Evolutionary conservation across 2,329 filamentous ascomycete genomes (phyloP).

Genomic region (Penicillium crustosum): DNA sequence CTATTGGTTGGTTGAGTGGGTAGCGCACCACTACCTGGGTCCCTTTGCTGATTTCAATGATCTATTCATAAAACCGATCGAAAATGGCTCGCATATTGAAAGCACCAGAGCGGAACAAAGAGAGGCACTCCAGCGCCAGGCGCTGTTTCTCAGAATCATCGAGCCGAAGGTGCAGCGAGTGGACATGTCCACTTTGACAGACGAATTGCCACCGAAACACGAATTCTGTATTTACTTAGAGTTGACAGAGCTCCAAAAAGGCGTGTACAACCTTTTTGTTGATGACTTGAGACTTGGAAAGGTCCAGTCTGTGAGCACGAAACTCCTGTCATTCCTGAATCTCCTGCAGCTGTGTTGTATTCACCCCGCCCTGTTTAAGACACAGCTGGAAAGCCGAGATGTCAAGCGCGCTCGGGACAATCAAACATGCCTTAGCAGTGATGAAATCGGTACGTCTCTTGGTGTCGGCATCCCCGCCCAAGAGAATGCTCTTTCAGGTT

Average conservation of each 20-base stretch:
- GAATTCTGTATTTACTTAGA: constrained; percentile 80
- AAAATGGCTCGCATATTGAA: constrained; percentile 67
- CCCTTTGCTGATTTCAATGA: constrained; percentile 64
- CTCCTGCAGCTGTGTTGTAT: constrained; percentile 57
- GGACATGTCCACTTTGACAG: constrained; percentile 66
- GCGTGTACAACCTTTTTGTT: constrained; percentile 59
- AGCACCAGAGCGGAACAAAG: constrained; percentile 59
- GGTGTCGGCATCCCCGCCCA: constrained; percentile 3
- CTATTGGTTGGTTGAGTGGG: constrained; percentile 84
- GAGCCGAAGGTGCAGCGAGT: constrained; percentile 75
- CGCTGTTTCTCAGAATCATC: constrained; percentile 69
- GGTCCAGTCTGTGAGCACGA: no score
- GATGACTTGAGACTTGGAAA: no score
- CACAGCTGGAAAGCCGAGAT: constrained; percentile 43
- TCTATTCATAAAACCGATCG: constrained; percentile 72
- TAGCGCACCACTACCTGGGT: constrained; percentile 76
- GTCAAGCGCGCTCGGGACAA: no score
- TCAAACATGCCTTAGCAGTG: background rate
- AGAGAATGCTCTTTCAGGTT: background rate
- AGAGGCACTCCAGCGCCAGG: constrained; percentile 64
- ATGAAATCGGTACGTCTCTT: no score
- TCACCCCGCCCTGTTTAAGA: constrained; percentile 56
- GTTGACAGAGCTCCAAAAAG: constrained; percentile 63
- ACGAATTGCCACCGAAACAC: constrained; percentile 69
- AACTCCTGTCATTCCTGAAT: constrained; percentile 56